Percentiles rank a stretch among this genome's conserved stretches.
These are phyloP conservation scores for Mortierella sp. DNA, from an alignment of 371 early-diverging fungal genomes.

Conservation along the genomic window DNA sequence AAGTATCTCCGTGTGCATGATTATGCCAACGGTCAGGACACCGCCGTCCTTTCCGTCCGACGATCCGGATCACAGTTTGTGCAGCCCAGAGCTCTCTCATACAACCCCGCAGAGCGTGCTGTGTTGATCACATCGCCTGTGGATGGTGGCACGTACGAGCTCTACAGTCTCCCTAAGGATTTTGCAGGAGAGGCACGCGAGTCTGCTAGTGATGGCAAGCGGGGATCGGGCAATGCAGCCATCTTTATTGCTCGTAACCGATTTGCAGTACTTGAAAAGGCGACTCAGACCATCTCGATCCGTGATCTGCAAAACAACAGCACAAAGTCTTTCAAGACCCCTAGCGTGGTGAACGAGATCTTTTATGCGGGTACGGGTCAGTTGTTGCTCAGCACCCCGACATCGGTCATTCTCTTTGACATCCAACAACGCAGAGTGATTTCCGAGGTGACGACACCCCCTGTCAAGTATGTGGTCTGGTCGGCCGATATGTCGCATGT, in stretches of 20 bases:
- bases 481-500: slow-evolving; percentile 86
- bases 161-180: slow-evolving; percentile 84
- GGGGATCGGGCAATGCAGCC: slow-evolving; percentile 84
- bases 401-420: slow-evolving; percentile 89
- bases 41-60: slow-evolving; percentile 81
- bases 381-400: slow-evolving; percentile 83
- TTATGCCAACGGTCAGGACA: slow-evolving; percentile 78
- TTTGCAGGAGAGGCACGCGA: slow-evolving; percentile 73
- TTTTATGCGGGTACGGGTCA: slow-evolving; percentile 89
- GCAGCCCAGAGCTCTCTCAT: slow-evolving; percentile 85
- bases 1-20: slow-evolving; percentile 85
- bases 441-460: slow-evolving; percentile 79
- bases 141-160: slow-evolving; percentile 91
- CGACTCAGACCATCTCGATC: slow-evolving; percentile 76
- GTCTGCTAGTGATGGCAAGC: slow-evolving; percentile 71
- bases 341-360: slow-evolving; percentile 81
- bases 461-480: slow-evolving; percentile 93
- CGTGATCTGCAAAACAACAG: slow-evolving; percentile 87
- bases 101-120: slow-evolving; percentile 93
- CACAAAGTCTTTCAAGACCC: slow-evolving; percentile 89
- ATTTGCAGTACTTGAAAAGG: slow-evolving; percentile 92
- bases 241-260: slow-evolving; percentile 96
- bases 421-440: slow-evolving; percentile 81
- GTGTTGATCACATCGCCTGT: slow-evolving; percentile 83
- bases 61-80: slow-evolving; percentile 71